phyloP scores from a whole-genome alignment of 1,139 yeast species.

The Wickerhamiella infanticola region DNA sequence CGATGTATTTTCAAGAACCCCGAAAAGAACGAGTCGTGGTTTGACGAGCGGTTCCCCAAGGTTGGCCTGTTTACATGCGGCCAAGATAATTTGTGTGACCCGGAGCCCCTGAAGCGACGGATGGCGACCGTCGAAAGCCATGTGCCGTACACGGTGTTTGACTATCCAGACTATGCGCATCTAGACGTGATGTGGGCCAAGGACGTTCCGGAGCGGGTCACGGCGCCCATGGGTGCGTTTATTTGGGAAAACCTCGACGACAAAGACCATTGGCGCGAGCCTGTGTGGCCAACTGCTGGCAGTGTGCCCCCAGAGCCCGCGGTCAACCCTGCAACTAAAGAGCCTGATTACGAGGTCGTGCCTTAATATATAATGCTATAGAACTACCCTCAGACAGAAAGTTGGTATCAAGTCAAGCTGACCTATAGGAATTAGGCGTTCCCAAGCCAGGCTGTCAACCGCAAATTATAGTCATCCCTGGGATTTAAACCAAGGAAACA shows the following conservation, averaged over 20 bases:
- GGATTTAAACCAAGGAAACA: constrained; percentile 6
- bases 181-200: constrained; percentile 84
- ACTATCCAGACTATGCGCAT: constrained; percentile 49
- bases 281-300: not conserved
- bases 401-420: constrained; percentile 19
- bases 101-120: constrained; percentile 38
- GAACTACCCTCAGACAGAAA: constrained; percentile 14
- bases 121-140: constrained; percentile 31
- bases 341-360: not conserved
- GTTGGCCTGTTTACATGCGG: constrained; percentile 48
- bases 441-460: constrained; percentile 30
- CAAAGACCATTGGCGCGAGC: constrained; percentile 8
- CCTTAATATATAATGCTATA: not conserved
- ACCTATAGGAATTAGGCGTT: constrained; percentile 22
- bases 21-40: constrained; percentile 37
- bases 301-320: not conserved
- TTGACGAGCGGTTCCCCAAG: constrained; percentile 35
- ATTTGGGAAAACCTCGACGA: constrained; percentile 16
- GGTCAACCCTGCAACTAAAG: not conserved
- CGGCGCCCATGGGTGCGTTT: constrained; percentile 25
- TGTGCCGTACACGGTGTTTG: constrained; percentile 24
- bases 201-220: constrained; percentile 46
- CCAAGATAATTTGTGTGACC: constrained; percentile 52
- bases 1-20: constrained; percentile 30
- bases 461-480: constrained; percentile 40